phyloP scores from a whole-genome alignment of 2,329 filamentous ascomycete species.

The Fusarium sororula region DNA sequence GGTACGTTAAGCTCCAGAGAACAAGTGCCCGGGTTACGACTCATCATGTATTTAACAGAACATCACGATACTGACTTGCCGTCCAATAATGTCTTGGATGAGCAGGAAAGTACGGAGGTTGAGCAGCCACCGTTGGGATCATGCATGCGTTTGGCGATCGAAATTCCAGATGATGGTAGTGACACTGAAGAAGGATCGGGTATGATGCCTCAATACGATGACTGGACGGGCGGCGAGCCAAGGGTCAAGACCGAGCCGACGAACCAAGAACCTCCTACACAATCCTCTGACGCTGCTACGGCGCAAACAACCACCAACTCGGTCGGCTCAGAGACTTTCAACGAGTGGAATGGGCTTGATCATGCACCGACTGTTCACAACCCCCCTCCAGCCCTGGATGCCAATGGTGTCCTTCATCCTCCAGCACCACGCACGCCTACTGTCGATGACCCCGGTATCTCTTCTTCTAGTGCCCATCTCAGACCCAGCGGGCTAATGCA shows the following conservation, averaged over 20 bases:
- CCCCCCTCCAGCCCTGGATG: rapidly evolving
- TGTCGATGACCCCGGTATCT: rapidly evolving
- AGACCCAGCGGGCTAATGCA: too few species aligned
- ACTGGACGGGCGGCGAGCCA: not conserved
- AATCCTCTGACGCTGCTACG: not conserved
- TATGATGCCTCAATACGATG: not conserved
- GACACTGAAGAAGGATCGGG: not conserved
- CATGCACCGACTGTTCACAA: not conserved
- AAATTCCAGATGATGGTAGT: not conserved
- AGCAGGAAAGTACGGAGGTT: not conserved
- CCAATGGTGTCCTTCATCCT: not conserved
- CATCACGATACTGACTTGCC: not conserved
- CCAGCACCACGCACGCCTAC: rapidly evolving
- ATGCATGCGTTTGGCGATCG: not conserved
- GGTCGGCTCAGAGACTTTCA: rapidly evolving
- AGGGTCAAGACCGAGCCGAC: not conserved
- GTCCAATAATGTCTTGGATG: rapidly evolving
- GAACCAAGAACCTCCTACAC: not conserved
- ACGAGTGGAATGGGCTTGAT: not conserved
- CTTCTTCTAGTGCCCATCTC: not conserved
- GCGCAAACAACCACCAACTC: too few species aligned
- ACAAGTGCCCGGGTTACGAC: too few species aligned
- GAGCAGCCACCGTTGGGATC: not conserved
- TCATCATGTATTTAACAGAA: not conserved
- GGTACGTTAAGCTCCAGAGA: not conserved